phyloP scores from a whole-genome alignment of 371 early-diverging fungal genomes.

The Mortierella sp. region DNA sequence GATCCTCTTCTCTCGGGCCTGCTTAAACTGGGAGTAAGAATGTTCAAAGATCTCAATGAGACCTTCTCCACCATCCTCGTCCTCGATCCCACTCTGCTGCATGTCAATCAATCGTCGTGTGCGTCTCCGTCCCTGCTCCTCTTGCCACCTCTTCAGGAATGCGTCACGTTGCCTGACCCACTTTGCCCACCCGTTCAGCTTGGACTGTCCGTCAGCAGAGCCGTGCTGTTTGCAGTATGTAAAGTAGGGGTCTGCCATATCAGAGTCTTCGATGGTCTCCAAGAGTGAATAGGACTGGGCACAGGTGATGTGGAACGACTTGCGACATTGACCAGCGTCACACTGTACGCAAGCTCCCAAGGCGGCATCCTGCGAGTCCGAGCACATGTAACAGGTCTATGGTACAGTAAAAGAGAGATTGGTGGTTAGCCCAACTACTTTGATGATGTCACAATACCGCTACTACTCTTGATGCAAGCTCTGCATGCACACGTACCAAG shows the following conservation, averaged over 20 bases:
- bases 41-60: slow-evolving; percentile 59
- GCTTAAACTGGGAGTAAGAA: slow-evolving; percentile 50
- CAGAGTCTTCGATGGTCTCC: slow-evolving; percentile 58
- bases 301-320: slow-evolving; percentile 69
- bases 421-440: not conserved
- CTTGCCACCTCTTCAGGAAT: slow-evolving; percentile 45
- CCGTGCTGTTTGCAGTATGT: slow-evolving; percentile 60
- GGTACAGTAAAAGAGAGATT: not conserved
- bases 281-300: slow-evolving; percentile 60
- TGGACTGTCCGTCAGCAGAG: slow-evolving; percentile 43
- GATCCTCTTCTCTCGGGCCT: slow-evolving; percentile 51
- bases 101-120: slow-evolving; percentile 35
- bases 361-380: slow-evolving; percentile 50
- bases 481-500: slow-evolving; percentile 38
- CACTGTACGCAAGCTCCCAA: slow-evolving; percentile 67
- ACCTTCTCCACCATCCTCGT: slow-evolving; percentile 40
- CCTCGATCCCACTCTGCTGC: slow-evolving; percentile 16
- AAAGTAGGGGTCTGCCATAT: slow-evolving; percentile 63
- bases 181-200: slow-evolving; percentile 59
- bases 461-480: not conserved
- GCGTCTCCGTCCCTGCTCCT: slow-evolving; percentile 39
- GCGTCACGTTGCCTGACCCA: slow-evolving; percentile 60
- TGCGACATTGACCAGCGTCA: slow-evolving; percentile 61
- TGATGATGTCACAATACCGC: not conserved
- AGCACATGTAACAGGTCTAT: slow-evolving; percentile 61